Base-by-base conservation (phyloP, 306 rosid genomes). In the Cajanus cajan region DNA sequence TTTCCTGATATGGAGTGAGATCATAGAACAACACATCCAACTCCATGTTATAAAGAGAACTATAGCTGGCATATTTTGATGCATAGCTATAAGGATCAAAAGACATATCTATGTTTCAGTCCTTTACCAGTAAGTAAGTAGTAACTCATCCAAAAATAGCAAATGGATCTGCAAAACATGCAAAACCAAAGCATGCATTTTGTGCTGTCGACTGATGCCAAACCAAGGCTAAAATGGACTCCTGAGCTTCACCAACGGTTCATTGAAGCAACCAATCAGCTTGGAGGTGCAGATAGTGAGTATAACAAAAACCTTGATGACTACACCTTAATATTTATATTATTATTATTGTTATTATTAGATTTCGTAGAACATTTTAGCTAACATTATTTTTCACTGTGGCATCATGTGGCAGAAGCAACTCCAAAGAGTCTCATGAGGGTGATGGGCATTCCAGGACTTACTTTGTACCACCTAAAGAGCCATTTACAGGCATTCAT, bases 1-100 rank as follows among this genome's bases (percentile, higher is more conserved):
- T 91, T 89, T 90, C 99, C 96, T 87, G 91, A 90, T 92, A 86
- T 92, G 95, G 93, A 89, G 94, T 92, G 97, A 92, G 91, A 89
- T 87, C 90, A 90, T 83, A 84, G 79, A 87, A 85, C 90, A 83
- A 40, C 65, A 82, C 90, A 85, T 83, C 90, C 90, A 82, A 82
- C 86, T 72, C 82, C 87, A 61, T 85, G 59, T 88, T 89, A 88
- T 85, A 86, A 82, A 88, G 83, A 85, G 86, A 86, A 85, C 81
- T 71, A 86, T 66, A 82, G 77, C 85, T 88, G 72, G 86, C 85
- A 79, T 82, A 81, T 79, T 80, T 84, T 86, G 77, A 66, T 61
- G 31, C 82, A 85, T 62, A 86, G 69, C 80, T 18, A 67, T 70
- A 77, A 76, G 84, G 57, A 80, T 76, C 84, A 48, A 79, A 82